Percentiles rank a stretch among this genome's conserved stretches.
phyloP scores from a whole-genome alignment of 768 basidiomycete species.

The Brasilioporus rufonigricans region DNA sequence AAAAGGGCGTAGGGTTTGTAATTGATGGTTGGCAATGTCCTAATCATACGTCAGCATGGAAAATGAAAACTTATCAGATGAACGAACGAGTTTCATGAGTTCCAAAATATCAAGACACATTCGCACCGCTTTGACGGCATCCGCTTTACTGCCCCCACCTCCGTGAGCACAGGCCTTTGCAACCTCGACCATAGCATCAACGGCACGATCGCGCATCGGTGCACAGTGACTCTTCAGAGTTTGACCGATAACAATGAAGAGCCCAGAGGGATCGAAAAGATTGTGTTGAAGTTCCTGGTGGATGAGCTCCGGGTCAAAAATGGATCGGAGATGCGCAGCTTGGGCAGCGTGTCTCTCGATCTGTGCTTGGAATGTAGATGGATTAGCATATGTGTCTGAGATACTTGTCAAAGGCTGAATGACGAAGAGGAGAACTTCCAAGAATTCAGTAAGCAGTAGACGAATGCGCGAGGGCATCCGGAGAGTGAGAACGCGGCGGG shows the following conservation, averaged over 20 bases:
- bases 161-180: constrained; percentile 59
- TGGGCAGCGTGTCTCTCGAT: constrained; percentile 62
- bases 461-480: constrained; percentile 72
- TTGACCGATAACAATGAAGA: constrained; percentile 76
- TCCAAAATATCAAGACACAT: constrained; percentile 89
- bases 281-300: constrained; percentile 76
- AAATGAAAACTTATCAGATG: constrained; percentile 12
- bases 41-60: constrained; percentile 34
- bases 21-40: constrained; percentile 97
- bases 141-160: constrained; percentile 51
- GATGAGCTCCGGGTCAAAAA: constrained; percentile 81
- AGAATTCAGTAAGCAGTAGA: constrained; percentile 68
- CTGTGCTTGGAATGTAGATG: constrained; percentile 56
- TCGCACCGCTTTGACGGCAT: constrained; percentile 71
- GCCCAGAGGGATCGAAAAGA: constrained; percentile 73
- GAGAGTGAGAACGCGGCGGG: constrained; percentile 50
- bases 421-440: constrained; percentile 79
- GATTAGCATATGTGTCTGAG: constrained; percentile 59
- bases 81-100: constrained; percentile 89
- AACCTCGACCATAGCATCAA: constrained; percentile 78
- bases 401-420: constrained; percentile 75
- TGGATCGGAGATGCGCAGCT: constrained; percentile 62
- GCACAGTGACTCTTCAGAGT: constrained; percentile 90
- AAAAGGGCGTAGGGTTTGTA: constrained; percentile 90
- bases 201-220: constrained; percentile 83